These are phyloP conservation scores for Pleochaeta shiraiana DNA, from an alignment of 2,329 filamentous ascomycete genomes.

Conservation along the genomic window DNA sequence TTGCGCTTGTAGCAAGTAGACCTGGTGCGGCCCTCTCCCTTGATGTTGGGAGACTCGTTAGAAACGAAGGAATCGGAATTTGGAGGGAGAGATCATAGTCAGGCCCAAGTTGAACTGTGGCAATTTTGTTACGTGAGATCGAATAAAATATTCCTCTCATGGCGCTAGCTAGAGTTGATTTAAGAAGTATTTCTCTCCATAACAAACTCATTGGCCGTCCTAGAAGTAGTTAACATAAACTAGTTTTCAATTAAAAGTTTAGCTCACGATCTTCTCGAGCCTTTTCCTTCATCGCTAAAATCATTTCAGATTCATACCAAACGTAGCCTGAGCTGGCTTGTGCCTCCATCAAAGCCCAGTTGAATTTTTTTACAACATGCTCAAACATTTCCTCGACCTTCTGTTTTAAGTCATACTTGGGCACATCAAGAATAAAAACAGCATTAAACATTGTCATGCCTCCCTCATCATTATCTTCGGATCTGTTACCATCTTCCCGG, in stretches of 20 bases:
- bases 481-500: slow-evolving; percentile 14
- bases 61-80: slow-evolving; percentile 43
- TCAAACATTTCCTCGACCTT: slow-evolving; percentile 62
- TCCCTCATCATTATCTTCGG: slow-evolving; percentile 15
- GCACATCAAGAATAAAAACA: slow-evolving; percentile 74
- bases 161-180: slow-evolving; percentile 59
- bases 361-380: slow-evolving; percentile 78
- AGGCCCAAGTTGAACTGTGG: slow-evolving; percentile 44
- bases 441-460: slow-evolving; percentile 93
- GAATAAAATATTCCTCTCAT: slow-evolving; percentile 66
- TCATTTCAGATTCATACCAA: slow-evolving; percentile 71
- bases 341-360: slow-evolving; percentile 80
- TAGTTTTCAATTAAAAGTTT: not conserved
- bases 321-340: slow-evolving; percentile 82
- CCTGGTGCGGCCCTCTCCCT: slow-evolving; percentile 49
- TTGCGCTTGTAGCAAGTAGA: slow-evolving; percentile 73
- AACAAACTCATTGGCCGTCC: slow-evolving; percentile 31
- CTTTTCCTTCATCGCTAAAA: slow-evolving; percentile 62
- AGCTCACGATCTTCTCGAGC: slow-evolving; percentile 39
- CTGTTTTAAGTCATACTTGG: slow-evolving; percentile 52
- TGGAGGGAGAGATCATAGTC: slow-evolving; percentile 39
- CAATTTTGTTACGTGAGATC: slow-evolving; percentile 68
- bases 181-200: slow-evolving; percentile 48
- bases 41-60: slow-evolving; percentile 45
- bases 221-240: slow-evolving; percentile 10